Conservation (phyloP, 2,329 filamentous ascomycete species). For the Aspergillus ruber region DNA sequence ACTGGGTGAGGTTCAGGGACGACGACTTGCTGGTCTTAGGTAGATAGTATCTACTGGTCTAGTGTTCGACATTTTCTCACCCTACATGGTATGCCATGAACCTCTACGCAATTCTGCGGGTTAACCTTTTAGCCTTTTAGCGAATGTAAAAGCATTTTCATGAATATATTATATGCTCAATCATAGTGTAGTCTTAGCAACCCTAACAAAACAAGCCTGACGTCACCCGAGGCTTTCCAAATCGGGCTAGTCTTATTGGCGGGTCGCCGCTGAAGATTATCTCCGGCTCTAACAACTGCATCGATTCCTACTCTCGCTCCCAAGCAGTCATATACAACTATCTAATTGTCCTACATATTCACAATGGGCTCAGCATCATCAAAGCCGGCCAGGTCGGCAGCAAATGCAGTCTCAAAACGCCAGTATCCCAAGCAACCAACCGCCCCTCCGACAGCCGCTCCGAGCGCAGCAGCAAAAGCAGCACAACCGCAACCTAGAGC, state of each 20-base stretch:
- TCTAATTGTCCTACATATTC: neutral
- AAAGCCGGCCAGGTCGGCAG: conserved; percentile 47
- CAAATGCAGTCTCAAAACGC: conserved; percentile 44
- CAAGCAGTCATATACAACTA: conserved; percentile 2
- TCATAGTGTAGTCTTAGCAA: neutral
- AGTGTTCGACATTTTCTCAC: neutral
- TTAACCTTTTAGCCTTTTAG: no score
- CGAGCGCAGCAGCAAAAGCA: conserved; percentile 16
- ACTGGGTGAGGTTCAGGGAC: conserved; percentile 83
- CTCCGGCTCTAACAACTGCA: neutral
- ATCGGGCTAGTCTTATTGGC: conserved; percentile 10
- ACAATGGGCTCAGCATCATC: conserved; percentile 55
- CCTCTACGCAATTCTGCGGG: no score
- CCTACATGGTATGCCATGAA: no score
- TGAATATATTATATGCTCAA: no score
- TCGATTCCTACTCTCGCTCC: neutral
- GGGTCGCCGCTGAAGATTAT: conserved; percentile 1
- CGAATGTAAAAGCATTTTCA: no score
- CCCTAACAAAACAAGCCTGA: conserved; percentile 6
- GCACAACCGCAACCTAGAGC: conserved; percentile 3
- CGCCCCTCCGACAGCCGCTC: conserved; percentile 28
- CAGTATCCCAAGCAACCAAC: conserved; percentile 50
- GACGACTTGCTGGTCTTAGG: conserved; percentile 67
- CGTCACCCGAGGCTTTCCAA: conserved; percentile 13
- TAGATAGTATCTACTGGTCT: conserved; percentile 27